Conservation (phyloP, 768 basidiomycete genomes). For the Pleurotus sapidus region DNA sequence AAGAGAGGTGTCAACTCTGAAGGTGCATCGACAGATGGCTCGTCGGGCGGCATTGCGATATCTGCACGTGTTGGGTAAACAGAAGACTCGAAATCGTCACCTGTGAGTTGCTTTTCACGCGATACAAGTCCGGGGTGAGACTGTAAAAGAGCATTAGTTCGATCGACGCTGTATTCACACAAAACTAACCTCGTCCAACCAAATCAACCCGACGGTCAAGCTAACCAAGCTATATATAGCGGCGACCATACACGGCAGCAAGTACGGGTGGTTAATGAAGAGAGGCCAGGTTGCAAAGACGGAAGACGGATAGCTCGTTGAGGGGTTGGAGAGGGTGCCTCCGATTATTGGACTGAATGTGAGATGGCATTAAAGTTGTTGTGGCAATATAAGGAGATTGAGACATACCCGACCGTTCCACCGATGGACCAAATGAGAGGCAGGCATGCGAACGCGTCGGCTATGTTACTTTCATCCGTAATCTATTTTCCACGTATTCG, state of each 20-base stretch:
- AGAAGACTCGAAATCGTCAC: too few relatives aligned
- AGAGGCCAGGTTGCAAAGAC: conserved; percentile 11
- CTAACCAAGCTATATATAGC: conserved; percentile 18
- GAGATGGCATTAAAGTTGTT: too few relatives aligned
- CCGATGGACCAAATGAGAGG: conserved; percentile 23
- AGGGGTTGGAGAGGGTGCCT: conserved; percentile 28
- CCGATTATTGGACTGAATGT: conserved; percentile 24
- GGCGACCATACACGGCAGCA: conserved; percentile 30
- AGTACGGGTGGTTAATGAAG: conserved; percentile 29
- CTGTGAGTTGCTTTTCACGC: too few relatives aligned
- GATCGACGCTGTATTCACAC: conserved; percentile 17
- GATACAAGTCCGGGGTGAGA: too few relatives aligned
- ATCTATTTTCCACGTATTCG: neutral
- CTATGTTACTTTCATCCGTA: conserved; percentile 19
- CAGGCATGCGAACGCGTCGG: conserved; percentile 19
- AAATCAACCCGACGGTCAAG: conserved; percentile 17
- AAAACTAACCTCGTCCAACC: conserved; percentile 25
- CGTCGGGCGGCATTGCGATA: too few relatives aligned
- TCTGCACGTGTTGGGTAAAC: too few relatives aligned
- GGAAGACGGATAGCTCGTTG: conserved; percentile 24
- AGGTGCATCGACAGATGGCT: too few relatives aligned
- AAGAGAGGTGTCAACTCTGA: too few relatives aligned
- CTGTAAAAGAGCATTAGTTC: too few relatives aligned
- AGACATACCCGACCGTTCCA: conserved; percentile 1
- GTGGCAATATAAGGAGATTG: neutral